phyloP scores from a whole-genome alignment of 305 asterid genomes.

The Fraxinus velutina region DNA sequence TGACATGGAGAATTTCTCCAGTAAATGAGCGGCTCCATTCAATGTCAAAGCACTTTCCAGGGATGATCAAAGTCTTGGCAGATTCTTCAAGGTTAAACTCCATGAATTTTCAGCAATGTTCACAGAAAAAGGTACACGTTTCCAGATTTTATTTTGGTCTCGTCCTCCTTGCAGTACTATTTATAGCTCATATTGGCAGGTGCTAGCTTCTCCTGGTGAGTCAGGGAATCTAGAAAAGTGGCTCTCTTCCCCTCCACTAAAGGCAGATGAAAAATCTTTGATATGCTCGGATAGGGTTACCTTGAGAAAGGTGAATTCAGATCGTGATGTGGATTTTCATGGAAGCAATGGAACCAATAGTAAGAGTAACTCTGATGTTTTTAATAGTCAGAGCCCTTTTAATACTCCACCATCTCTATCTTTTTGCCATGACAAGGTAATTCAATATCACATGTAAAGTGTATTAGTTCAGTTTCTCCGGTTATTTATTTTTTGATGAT shows the following conservation, averaged over 20 bases:
- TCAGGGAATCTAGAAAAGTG: slow-evolving; percentile 66
- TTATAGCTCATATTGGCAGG: slow-evolving; percentile 30
- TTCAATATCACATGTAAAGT: slow-evolving; percentile 19
- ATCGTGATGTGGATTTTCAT: slow-evolving; percentile 26
- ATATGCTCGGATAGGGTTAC: slow-evolving; percentile 40
- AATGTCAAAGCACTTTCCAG: slow-evolving; percentile 68
- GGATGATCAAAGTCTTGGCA: slow-evolving; percentile 63
- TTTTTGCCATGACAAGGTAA: slow-evolving; percentile 69
- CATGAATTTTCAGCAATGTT: slow-evolving; percentile 63
- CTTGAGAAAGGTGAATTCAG: slow-evolving; percentile 32
- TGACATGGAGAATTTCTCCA: slow-evolving; percentile 91
- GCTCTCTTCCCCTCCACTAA: slow-evolving; percentile 66
- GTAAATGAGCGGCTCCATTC: slow-evolving; percentile 80
- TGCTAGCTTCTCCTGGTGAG: slow-evolving; percentile 51
- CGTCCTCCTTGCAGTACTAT: slow-evolving; percentile 16
- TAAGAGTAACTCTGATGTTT: slow-evolving; percentile 40
- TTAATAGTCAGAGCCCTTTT: slow-evolving; percentile 70
- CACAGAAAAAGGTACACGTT: slow-evolving; percentile 51
- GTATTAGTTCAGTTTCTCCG: slow-evolving; percentile 14
- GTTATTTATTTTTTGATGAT: slow-evolving; percentile 22
- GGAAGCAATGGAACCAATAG: slow-evolving; percentile 36
- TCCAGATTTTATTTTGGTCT: slow-evolving; percentile 16
- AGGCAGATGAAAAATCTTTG: slow-evolving; percentile 51
- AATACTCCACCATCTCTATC: slow-evolving; percentile 91
- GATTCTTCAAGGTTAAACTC: slow-evolving; percentile 80